Percentiles rank a stretch among this genome's conserved stretches.
Conservation (phyloP, 169 alveolate species). For the Gregarina niphandrodes region DNA sequence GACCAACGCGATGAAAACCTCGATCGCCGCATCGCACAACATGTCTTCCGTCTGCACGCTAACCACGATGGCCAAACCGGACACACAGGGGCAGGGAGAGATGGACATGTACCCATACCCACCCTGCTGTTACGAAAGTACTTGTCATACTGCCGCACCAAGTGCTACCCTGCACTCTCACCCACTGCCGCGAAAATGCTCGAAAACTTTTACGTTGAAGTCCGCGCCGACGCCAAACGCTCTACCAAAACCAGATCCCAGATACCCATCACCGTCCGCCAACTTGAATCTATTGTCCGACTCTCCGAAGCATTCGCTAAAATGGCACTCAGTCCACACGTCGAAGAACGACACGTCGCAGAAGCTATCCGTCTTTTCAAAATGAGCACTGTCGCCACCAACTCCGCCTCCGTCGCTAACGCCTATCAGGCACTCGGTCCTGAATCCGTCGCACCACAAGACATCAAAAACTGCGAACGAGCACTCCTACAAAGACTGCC, state of each 20-base stretch:
- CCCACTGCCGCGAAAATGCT: slow-evolving; percentile 76
- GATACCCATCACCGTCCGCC: slow-evolving; percentile 94
- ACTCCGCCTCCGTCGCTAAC: not conserved
- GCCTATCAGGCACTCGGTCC: not conserved
- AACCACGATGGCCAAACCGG: slow-evolving; percentile 1
- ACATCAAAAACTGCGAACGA: not conserved
- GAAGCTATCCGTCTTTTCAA: not conserved
- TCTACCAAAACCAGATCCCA: slow-evolving; percentile 1
- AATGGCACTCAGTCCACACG: not conserved
- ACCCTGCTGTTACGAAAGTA: slow-evolving; percentile 47
- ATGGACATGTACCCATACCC: slow-evolving; percentile 31
- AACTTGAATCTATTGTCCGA: slow-evolving; percentile 91
- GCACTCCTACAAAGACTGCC: not conserved
- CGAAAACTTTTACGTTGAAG: slow-evolving; percentile 75
- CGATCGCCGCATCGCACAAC: slow-evolving; percentile 68
- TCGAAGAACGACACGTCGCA: not conserved
- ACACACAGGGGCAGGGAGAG: not conserved
- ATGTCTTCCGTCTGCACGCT: slow-evolving; percentile 49
- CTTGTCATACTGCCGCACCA: slow-evolving; percentile 56
- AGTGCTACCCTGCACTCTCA: slow-evolving; percentile 68
- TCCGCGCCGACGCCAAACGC: slow-evolving; percentile 36
- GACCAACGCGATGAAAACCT: slow-evolving; percentile 71
- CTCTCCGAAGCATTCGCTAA: slow-evolving; percentile 10
- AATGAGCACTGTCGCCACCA: not conserved
- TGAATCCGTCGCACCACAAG: not conserved